Conservation (phyloP, 1,139 yeast genomes). For the Geotrichum aggregatum region DNA sequence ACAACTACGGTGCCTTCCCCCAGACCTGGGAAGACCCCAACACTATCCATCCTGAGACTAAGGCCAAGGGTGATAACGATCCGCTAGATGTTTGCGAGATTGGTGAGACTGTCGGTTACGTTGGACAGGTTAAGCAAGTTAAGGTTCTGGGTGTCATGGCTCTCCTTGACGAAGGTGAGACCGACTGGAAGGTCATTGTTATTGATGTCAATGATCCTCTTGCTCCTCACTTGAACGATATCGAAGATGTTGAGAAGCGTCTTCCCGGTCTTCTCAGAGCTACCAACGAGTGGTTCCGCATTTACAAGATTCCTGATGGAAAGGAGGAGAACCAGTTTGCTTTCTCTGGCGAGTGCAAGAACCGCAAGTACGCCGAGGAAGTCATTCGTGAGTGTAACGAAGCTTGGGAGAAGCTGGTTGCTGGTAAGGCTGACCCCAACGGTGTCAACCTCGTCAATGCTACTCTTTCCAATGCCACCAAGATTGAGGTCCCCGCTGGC, state of each 20-base stretch:
- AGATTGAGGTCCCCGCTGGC: conserved; percentile 61
- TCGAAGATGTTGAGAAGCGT: conserved; percentile 68
- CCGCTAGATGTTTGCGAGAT: conserved; percentile 90
- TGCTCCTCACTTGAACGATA: conserved; percentile 65
- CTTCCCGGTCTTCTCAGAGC: conserved; percentile 80
- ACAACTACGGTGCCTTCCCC: conserved; percentile 91
- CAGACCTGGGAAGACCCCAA: conserved; percentile 95
- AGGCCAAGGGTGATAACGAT: conserved; percentile 71
- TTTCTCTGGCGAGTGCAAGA: conserved; percentile 74
- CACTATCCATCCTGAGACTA: conserved; percentile 59
- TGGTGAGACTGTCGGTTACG: conserved; percentile 64
- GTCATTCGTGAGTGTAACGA: conserved; percentile 64
- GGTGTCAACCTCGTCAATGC: conserved; percentile 60
- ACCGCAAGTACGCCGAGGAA: conserved; percentile 67
- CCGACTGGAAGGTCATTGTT: conserved; percentile 89
- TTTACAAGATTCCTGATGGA: conserved; percentile 87
- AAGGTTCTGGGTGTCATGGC: conserved; percentile 86
- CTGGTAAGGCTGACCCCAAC: conserved; percentile 47
- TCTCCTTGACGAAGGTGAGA: conserved; percentile 84
- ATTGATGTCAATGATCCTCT: conserved; percentile 72
- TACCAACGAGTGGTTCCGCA: conserved; percentile 86
- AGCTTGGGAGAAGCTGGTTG: conserved; percentile 67
- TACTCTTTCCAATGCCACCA: conserved; percentile 53
- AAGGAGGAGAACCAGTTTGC: conserved; percentile 86
- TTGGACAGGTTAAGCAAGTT: conserved; percentile 77